Base-by-base conservation (phyloP, 306 rosid species). In the Medicago lupulina region DNA sequence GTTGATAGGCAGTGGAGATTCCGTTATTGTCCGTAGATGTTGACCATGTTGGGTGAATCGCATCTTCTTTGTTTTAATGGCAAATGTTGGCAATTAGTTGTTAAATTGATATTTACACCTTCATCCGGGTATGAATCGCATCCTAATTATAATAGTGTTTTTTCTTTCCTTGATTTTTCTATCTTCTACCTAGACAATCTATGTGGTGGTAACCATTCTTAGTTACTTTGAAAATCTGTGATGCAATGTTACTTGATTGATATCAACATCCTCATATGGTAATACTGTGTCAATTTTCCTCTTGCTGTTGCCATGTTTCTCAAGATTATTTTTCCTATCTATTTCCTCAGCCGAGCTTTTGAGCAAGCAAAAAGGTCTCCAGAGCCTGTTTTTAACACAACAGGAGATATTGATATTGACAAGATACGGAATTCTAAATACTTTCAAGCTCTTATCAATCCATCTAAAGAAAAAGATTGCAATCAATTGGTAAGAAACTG, bases 311-410 rank as follows among this genome's bases (percentile, higher is more conserved):
- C 41, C 13, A 18, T 68, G 40, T 39, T 58, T 44, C 76, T 77
- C n/a, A 77, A 46, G 5, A 36, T 59, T 69, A 62, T 71, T 62
- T 25, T 62, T 66, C 18, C 44, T 41, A 3, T 17, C 54, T 62
- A 31, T 54, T 76, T 76, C 25, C 10, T 57, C 43, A 95, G 99
- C 14, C 87, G 75, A 84, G 97, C 93, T 64, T 95, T 95, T 76
- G 97, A 90, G 82, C 93, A 84, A 80, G 97, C 89, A 74, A 90
- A 87, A 81, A 89, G 73, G 70, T 77, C 88, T 61, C 85, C 89
- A 39, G 93, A 91, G 43, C 23, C 75, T 16, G 65, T 89, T 73
- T 92, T 95, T 82, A 74, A 86, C 76, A 50, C 76, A 54, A 49
- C 81, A 9, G 91, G 90, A 64, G 93, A 90, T 66, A 60, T 89